A percentile compares a stretch with the other conserved stretches of the same genome.
phyloP scores from a whole-genome alignment of 2,329 filamentous ascomycete species.

The Colletotrichum lindemuthianum region DNA sequence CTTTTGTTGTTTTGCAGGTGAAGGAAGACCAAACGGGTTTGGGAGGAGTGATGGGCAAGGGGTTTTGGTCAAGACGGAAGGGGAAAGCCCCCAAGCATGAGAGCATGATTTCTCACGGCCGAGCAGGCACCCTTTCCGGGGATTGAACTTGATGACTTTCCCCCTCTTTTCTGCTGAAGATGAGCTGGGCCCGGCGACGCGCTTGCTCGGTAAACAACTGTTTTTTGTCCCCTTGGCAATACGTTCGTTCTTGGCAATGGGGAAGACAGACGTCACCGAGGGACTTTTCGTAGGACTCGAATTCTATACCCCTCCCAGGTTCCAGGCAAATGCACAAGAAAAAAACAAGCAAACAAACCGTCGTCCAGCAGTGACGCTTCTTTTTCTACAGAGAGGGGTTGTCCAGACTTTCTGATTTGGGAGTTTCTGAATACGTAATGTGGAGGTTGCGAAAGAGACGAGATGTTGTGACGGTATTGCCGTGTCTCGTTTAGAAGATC shows the following conservation, averaged over 20 bases:
- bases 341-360: slow-evolving; percentile 8
- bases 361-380: slow-evolving; percentile 24
- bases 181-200: slow-evolving; percentile 15
- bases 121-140: slow-evolving; percentile 26
- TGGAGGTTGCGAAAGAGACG: too few species aligned
- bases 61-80: slow-evolving; percentile 8
- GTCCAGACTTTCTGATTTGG: neutral
- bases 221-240: neutral
- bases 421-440: too few species aligned
- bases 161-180: slow-evolving; percentile 17
- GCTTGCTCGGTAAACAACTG: neutral
- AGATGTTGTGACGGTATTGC: too few species aligned
- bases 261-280: slow-evolving; percentile 2
- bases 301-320: slow-evolving; percentile 28
- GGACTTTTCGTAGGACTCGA: slow-evolving; percentile 29
- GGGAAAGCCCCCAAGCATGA: slow-evolving; percentile 22
- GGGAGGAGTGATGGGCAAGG: neutral
- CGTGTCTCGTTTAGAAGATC: too few species aligned
- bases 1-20: slow-evolving; percentile 36
- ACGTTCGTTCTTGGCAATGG: neutral
- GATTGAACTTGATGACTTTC: slow-evolving; percentile 31
- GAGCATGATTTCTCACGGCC: slow-evolving; percentile 35
- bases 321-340: slow-evolving; percentile 28
- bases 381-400: neutral
- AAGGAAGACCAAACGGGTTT: slow-evolving; percentile 3